These are phyloP conservation scores for Cryptococcus neoformans DNA, from an alignment of 1,284 basidiomycete species.

Conservation along the genomic window DNA sequence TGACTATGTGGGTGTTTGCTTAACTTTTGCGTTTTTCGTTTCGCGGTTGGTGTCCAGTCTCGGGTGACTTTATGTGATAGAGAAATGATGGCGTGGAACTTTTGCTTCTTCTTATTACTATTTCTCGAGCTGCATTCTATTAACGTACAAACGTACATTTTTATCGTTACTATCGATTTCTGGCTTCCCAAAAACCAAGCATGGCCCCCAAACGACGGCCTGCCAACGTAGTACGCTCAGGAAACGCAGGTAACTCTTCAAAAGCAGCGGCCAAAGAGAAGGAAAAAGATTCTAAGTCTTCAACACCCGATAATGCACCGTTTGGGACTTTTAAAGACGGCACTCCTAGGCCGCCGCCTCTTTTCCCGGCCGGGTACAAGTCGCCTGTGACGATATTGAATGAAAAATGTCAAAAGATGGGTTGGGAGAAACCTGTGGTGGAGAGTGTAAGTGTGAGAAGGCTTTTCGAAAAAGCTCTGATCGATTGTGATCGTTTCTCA, in stretches of 20 bases:
- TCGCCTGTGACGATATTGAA: slow-evolving; percentile 70
- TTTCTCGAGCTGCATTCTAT: no score
- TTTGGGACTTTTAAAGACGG: slow-evolving; percentile 8
- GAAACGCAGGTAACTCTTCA: slow-evolving; percentile 78
- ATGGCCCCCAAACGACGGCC: slow-evolving; percentile 69
- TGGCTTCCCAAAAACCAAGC: background rate
- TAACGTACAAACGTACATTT: no score
- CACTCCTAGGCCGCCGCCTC: slow-evolving; percentile 49
- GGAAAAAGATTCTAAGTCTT: background rate
- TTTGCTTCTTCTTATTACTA: no score
- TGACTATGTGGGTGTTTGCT: no score
- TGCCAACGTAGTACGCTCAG: slow-evolving; percentile 68
- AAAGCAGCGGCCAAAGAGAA: slow-evolving; percentile 48
- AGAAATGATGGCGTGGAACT: no score
- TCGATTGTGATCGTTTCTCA: no score
- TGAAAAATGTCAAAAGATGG: slow-evolving; percentile 80
- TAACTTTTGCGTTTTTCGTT: no score
- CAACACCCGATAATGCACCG: background rate
- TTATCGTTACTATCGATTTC: no score
- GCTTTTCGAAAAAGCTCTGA: background rate
- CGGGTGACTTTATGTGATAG: no score
- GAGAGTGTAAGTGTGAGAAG: slow-evolving; percentile 59
- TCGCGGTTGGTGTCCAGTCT: no score
- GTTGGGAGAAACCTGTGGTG: slow-evolving; percentile 75
- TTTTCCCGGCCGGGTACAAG: slow-evolving; percentile 80